These are phyloP conservation scores for Arthrinium phaeospermum DNA, from an alignment of 2,329 filamentous ascomycete species.

Conservation along the genomic window DNA sequence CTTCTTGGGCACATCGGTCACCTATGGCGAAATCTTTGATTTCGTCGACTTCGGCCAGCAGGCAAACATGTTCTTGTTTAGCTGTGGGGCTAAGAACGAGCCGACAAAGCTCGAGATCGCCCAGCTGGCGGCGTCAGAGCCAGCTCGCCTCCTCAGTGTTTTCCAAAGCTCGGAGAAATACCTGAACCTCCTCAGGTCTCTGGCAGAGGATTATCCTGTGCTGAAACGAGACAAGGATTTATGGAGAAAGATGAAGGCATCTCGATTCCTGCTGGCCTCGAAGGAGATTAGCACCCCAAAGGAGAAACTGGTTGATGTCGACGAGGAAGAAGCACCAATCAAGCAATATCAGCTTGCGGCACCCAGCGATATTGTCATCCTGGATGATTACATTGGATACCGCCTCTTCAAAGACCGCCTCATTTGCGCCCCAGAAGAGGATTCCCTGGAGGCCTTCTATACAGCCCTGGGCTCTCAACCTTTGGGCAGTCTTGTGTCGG, in stretches of 20 bases:
- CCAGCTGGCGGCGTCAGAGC: slow-evolving; percentile 80
- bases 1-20: slow-evolving; percentile 75
- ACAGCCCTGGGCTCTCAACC: slow-evolving; percentile 76
- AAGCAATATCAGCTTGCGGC: slow-evolving; percentile 80
- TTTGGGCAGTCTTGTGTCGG: slow-evolving; percentile 78
- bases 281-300: slow-evolving; percentile 67
- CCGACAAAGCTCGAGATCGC: slow-evolving; percentile 88
- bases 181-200: slow-evolving; percentile 76
- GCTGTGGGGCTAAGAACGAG: slow-evolving; percentile 89
- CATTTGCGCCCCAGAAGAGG: slow-evolving; percentile 89
- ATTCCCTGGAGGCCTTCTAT: slow-evolving; percentile 85
- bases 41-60: slow-evolving; percentile 93
- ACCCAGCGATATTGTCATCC: slow-evolving; percentile 74
- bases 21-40: slow-evolving; percentile 90
- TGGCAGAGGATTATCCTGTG: slow-evolving; percentile 73
- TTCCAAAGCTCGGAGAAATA: slow-evolving; percentile 88
- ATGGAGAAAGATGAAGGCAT: slow-evolving; percentile 74
- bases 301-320: slow-evolving; percentile 54
- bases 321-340: slow-evolving; percentile 69
- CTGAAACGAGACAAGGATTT: slow-evolving; percentile 82
- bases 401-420: slow-evolving; percentile 85
- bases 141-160: slow-evolving; percentile 78
- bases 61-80: slow-evolving; percentile 86
- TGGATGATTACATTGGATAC: slow-evolving; percentile 90
- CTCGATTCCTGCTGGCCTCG: slow-evolving; percentile 83